Conservation (phyloP, 2,329 filamentous ascomycete genomes). For the Westerdykella sp. region DNA sequence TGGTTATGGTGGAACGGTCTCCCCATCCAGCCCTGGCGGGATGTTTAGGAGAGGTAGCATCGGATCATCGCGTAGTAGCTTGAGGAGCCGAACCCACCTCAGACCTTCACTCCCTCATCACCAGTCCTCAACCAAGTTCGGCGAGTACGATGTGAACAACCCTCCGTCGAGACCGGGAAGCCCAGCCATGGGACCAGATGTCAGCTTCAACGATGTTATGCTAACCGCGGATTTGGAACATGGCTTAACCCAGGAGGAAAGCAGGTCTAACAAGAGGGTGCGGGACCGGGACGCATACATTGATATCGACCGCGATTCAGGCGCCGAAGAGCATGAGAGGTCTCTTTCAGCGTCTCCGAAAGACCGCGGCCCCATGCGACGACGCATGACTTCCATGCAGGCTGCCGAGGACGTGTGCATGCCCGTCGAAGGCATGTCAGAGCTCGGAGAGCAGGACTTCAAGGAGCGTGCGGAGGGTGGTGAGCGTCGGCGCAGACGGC, state of each 20-base stretch:
- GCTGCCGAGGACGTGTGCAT: conserved; percentile 91
- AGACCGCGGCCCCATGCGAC: conserved; percentile 19
- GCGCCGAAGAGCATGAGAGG: conserved; percentile 38
- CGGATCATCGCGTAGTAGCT: conserved; percentile 29
- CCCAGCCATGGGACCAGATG: conserved; percentile 48
- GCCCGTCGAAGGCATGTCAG: conserved; percentile 70
- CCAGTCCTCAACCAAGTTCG: conserved; percentile 25
- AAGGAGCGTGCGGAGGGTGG: conserved; percentile 45
- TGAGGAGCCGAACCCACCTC: conserved; percentile 6
- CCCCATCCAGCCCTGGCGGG: conserved; percentile 23
- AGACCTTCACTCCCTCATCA: conserved; percentile 24
- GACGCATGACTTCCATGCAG: conserved; percentile 43
- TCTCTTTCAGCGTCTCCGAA: conserved; percentile 21
- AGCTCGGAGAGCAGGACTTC: conserved; percentile 71
- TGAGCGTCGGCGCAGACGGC: conserved; percentile 39
- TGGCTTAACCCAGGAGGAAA: conserved; percentile 13
- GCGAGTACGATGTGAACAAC: conserved; percentile 58
- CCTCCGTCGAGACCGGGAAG: conserved; percentile 57
- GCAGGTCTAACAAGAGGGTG: conserved; percentile 14
- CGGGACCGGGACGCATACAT: conserved; percentile 48
- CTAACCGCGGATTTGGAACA: conserved; percentile 56
- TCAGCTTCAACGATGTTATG: conserved; percentile 58
- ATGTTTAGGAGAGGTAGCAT: conserved; percentile 23
- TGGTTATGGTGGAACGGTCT: conserved; percentile 29
- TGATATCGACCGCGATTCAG: conserved; percentile 41